Evolutionary conservation across 1,139 yeast genomes (phyloP), one percentile per base, ranked within the genome.

Genomic region (Yamadazyma aaseri): DNA sequence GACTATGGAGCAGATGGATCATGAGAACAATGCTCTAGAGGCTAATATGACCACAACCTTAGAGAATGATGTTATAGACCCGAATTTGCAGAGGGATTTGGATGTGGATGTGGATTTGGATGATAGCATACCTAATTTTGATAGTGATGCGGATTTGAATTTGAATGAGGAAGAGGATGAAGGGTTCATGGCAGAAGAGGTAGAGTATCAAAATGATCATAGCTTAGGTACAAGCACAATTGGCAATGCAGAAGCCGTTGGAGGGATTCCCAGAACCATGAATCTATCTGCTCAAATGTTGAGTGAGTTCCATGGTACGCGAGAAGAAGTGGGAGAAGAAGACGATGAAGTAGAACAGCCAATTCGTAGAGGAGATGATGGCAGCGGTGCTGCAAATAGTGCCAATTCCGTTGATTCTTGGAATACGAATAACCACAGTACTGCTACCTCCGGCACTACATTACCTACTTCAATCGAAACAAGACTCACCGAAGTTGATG

Each of bases 121-220:
- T 29, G 38, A 45, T 16, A 43, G 41, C 14, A 21, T 46, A 3
- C 46, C 48, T 6, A 39, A 42, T 21, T 36, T 40, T 22, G 50
- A 47, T 28, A 35, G 35, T 15, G 37, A 30, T 10, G 34, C 24
- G n/a, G 39, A 29, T 11, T n/a, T 29, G 29, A 31, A 35, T 11
- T 24, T 39, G 22, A 24, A 33, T 18, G 50, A 45, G n/a, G 50
- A 45, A n/a, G 47, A 44, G 17, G 52, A 47, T 39, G 66, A 59
- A 36, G 73, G 72, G 17, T 66, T 73, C 42, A 76, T 76, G 81
- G 81, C 80, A 1, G 74, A 69, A 30, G 76, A 71, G 18, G 81
- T 75, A 28, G 82, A 76, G 46, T 75, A 75, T 44, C 81, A 76
- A 45, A 63, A 66, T 32, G 80, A 75, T 45, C 80, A 74, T 41